phyloP scores from a whole-genome alignment of 2,329 filamentous ascomycete species.

The Botrytis medusae region DNA sequence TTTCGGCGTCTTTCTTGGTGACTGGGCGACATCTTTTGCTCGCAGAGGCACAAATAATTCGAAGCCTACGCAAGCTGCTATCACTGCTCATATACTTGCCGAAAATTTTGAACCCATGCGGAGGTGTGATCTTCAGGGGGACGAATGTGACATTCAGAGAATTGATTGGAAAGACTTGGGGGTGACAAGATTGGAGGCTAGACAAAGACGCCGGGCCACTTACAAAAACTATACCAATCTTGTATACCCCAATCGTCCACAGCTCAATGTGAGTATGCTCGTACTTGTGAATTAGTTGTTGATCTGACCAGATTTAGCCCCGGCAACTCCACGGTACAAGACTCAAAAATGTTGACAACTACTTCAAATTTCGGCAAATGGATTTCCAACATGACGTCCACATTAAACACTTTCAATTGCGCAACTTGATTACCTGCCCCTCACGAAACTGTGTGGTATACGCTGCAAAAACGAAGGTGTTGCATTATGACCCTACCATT shows the following conservation, averaged over 20 bases:
- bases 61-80: slow-evolving; percentile 27
- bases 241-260: slow-evolving; percentile 45
- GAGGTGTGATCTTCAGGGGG: slow-evolving; percentile 52
- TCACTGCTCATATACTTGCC: slow-evolving; percentile 28
- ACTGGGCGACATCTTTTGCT: slow-evolving; percentile 44
- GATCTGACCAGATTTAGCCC: slow-evolving; percentile 23
- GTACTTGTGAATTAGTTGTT: neutral
- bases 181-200: slow-evolving; percentile 51
- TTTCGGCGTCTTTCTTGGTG: slow-evolving; percentile 51
- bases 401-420: slow-evolving; percentile 65
- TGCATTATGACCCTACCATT: slow-evolving; percentile 51
- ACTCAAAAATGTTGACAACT: slow-evolving; percentile 41
- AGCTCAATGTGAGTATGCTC: slow-evolving; percentile 47
- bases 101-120: slow-evolving; percentile 38
- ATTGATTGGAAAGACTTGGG: slow-evolving; percentile 57
- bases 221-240: slow-evolving; percentile 61
- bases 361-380: slow-evolving; percentile 60
- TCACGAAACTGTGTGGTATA: slow-evolving; percentile 59
- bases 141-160: slow-evolving; percentile 58
- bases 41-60: slow-evolving; percentile 15
- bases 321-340: slow-evolving; percentile 27
- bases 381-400: slow-evolving; percentile 53
- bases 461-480: slow-evolving; percentile 50
- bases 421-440: slow-evolving; percentile 59
- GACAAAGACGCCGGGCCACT: slow-evolving; percentile 47